These are phyloP conservation scores for Psilocybe cyanescens DNA, from an alignment of 768 basidiomycete species.

Conservation along the genomic window DNA sequence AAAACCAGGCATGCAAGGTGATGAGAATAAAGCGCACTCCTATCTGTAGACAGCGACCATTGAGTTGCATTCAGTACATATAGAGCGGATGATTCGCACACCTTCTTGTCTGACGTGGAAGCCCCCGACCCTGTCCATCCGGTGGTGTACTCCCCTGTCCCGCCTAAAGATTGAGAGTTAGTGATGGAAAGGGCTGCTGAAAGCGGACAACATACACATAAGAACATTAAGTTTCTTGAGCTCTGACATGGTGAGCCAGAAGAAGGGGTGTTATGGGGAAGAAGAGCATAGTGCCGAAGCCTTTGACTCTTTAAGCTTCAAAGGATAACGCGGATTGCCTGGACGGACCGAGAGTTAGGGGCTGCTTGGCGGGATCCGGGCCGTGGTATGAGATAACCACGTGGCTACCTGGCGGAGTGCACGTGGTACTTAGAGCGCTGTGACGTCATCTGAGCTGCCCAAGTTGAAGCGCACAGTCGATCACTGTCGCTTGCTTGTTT, in stretches of 20 bases:
- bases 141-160: constrained; percentile 87
- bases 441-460: constrained; percentile 25
- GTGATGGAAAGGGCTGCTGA: background rate
- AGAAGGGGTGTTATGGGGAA: background rate
- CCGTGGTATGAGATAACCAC: constrained; percentile 9
- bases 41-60: constrained; percentile 46
- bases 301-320: background rate
- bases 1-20: background rate
- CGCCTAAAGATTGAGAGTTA: constrained; percentile 7
- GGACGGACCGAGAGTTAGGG: constrained; percentile 10
- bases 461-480: background rate
- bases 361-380: background rate
- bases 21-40: constrained; percentile 50
- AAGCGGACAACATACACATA: constrained; percentile 63
- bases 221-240: constrained; percentile 65
- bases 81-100: constrained; percentile 27
- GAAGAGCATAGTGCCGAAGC: constrained; percentile 8
- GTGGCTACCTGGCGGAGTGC: constrained; percentile 15
- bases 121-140: constrained; percentile 94
- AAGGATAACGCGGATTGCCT: background rate
- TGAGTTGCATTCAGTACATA: background rate
- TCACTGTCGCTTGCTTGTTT: constrained; percentile 1
- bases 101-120: constrained; percentile 95
- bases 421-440: constrained; percentile 17
- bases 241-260: constrained; percentile 40